These are phyloP conservation scores for Ceratocystis destructans DNA, from an alignment of 2,329 filamentous ascomycete species.

Conservation along the genomic window DNA sequence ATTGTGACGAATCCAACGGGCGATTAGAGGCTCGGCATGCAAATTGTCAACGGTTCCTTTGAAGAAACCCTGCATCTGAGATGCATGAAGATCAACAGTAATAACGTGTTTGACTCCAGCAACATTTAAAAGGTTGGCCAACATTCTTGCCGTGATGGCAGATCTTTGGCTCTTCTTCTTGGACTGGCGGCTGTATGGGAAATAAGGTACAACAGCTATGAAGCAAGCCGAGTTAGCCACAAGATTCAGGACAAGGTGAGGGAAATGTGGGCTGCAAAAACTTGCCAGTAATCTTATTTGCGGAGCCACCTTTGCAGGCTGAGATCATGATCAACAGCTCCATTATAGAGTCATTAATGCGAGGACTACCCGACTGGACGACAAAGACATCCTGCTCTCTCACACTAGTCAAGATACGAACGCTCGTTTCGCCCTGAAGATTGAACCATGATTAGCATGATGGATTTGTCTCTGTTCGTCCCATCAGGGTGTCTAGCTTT, in stretches of 20 bases:
- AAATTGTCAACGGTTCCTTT: constrained; percentile 95
- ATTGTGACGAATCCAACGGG: constrained; percentile 86
- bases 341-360: constrained; percentile 98
- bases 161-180: constrained; percentile 98
- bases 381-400: constrained; percentile 98
- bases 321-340: constrained; percentile 98
- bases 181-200: constrained; percentile 97
- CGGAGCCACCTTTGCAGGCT: constrained; percentile 93
- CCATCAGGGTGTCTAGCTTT: constrained; percentile 2
- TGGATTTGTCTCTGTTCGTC: constrained; percentile 3
- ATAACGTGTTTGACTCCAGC: constrained; percentile 96
- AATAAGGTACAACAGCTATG: constrained; percentile 77
- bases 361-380: constrained; percentile 87
- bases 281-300: constrained; percentile 89
- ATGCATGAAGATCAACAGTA: constrained; percentile 88
- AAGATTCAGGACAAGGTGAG: not conserved
- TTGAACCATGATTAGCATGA: constrained; percentile 22
- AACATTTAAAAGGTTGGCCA: constrained; percentile 84
- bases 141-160: constrained; percentile 91
- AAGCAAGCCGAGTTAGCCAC: constrained; percentile 15
- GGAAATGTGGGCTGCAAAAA: constrained; percentile 18
- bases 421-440: constrained; percentile 52
- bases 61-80: constrained; percentile 99
- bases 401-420: constrained; percentile 59
- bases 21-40: constrained; percentile 86